Evolutionary conservation across 1,284 basidiomycete species (phyloP).

Genomic region (Papiliotrema terrestris): DNA sequence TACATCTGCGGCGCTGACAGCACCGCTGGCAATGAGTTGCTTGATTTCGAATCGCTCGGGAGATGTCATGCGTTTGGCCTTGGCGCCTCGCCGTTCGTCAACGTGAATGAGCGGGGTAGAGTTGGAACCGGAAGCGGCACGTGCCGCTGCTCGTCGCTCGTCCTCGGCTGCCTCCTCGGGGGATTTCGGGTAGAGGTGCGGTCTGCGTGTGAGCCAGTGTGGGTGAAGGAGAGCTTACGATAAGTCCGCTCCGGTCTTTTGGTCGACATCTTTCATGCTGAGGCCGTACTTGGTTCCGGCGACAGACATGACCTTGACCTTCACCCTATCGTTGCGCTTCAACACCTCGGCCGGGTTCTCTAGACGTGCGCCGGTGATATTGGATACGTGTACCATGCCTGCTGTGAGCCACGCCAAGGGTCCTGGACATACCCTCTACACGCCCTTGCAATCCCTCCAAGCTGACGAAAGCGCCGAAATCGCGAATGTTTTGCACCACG

Average conservation of each 20-base stretch:
- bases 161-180: constrained; percentile 83
- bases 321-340: constrained; percentile 76
- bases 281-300: constrained; percentile 75
- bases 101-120: constrained; percentile 47
- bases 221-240: constrained; percentile 17
- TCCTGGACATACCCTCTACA: constrained; percentile 69
- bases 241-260: constrained; percentile 80
- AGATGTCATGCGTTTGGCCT: constrained; percentile 84
- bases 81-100: constrained; percentile 63
- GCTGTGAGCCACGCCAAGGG: constrained; percentile 2
- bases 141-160: constrained; percentile 61
- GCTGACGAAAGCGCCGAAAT: constrained; percentile 92
- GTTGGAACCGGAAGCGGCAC: constrained; percentile 60
- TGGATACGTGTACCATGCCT: constrained; percentile 96
- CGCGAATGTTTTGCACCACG: constrained; percentile 78
- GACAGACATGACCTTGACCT: constrained; percentile 93
- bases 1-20: constrained; percentile 77
- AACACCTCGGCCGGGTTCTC: constrained; percentile 85
- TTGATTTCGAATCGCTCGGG: constrained; percentile 99
- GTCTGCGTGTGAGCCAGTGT: constrained; percentile 41
- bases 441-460: constrained; percentile 82
- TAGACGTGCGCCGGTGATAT: constrained; percentile 75
- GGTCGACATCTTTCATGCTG: constrained; percentile 98
- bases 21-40: constrained; percentile 94
- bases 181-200: constrained; percentile 87